Evolutionary conservation across 2,329 filamentous ascomycete species (phyloP), one percentile per base, ranked within the genome.

Genomic region (Cercospora brassicicola): DNA sequence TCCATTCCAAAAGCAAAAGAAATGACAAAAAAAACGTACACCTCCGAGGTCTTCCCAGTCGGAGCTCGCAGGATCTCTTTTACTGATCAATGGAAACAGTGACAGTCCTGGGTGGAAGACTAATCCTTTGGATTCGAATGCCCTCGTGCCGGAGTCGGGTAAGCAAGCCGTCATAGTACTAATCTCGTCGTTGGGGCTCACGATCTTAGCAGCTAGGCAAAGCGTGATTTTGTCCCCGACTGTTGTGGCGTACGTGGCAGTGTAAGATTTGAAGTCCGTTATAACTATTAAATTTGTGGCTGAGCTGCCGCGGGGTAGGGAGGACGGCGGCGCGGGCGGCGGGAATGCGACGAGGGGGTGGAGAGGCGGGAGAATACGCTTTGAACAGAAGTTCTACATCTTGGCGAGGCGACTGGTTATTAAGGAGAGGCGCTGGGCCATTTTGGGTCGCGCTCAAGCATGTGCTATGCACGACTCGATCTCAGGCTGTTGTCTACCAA

Each of bases 211-310:
- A 45, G 57, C 42, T 28, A 26, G 26, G 59, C 20, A 13, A 51
- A 36, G 31, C 28, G 55, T 45, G 42, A 62, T 39, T 62, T 51
- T 48, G 26, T 48, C 59, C 59, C 48, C 20, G 59, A 31, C 59
- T 62, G 55, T 48, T 62, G 39, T 45, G 59, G 59, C 59, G 59
- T 62, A 62, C 59, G 59, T 62, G 59, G 59, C 59, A 42, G 59
- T 62, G 59, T 26, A 28, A 31, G 11, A 45, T 62, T 62, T n/a
- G 28, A 26, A 10, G 15, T 23, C 2, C 5, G 9, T 48, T 62
- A 51, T 30, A 48, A n/a, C 15, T 30, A 26, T 26, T 45, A 2
- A 48, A 45, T 13, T 30, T 51, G 59, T 62, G 59, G 59, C 39
- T 62, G 59, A 15, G 55, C 28, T 59, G 1, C 15, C 23, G 23